phyloP scores from a whole-genome alignment of 1,284 basidiomycete genomes.

The Boletus sp. region DNA sequence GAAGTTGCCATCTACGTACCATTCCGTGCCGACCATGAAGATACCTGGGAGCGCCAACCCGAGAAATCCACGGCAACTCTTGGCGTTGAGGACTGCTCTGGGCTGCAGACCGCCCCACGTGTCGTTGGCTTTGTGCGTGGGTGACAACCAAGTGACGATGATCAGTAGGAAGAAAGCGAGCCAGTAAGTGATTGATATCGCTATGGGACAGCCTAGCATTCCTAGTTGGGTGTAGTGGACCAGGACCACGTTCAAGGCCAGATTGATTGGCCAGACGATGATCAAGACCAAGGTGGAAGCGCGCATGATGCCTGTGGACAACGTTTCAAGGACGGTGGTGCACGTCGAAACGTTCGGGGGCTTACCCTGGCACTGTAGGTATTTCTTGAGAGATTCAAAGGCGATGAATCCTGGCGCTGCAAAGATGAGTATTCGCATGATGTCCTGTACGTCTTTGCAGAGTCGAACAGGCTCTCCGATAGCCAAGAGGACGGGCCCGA shows the following conservation, averaged over 20 bases:
- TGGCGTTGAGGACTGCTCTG: slow-evolving; percentile 42
- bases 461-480: slow-evolving; percentile 60
- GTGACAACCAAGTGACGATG: slow-evolving; percentile 46
- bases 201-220: slow-evolving; percentile 60
- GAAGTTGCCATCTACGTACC: slow-evolving; percentile 40
- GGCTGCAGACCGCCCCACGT: slow-evolving; percentile 63
- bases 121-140: slow-evolving; percentile 49
- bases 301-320: slow-evolving; percentile 60
- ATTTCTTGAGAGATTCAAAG: slow-evolving; percentile 75
- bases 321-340: not conserved
- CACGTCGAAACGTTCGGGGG: not conserved
- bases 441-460: slow-evolving; percentile 55
- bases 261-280: slow-evolving; percentile 59
- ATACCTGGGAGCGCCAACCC: slow-evolving; percentile 69
- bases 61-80: slow-evolving; percentile 53
- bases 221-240: slow-evolving; percentile 60
- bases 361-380: slow-evolving; percentile 73
- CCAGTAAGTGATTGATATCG: slow-evolving; percentile 69
- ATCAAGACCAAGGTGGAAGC: slow-evolving; percentile 62
- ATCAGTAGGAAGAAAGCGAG: slow-evolving; percentile 55
- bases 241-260: slow-evolving; percentile 53
- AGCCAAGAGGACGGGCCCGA: slow-evolving; percentile 53
- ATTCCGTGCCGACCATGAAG: slow-evolving; percentile 75
- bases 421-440: slow-evolving; percentile 58
- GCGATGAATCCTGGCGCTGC: slow-evolving; percentile 71